These are phyloP conservation scores for Calonectria hawksworthii DNA, from an alignment of 2,329 filamentous ascomycete genomes.

Conservation along the genomic window DNA sequence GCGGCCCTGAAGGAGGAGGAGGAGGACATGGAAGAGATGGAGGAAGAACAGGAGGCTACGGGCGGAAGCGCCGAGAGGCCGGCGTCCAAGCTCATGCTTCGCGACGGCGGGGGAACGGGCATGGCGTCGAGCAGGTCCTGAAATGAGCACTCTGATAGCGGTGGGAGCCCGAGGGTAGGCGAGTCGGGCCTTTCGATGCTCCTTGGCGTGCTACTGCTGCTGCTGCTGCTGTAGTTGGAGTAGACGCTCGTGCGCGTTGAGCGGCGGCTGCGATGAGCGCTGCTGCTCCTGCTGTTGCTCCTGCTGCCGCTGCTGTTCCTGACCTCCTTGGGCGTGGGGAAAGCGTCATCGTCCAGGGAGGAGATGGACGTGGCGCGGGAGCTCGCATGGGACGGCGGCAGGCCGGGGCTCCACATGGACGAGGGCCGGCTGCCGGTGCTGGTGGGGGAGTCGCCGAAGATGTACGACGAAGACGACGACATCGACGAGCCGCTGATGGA, in stretches of 20 bases:
- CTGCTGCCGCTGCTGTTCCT: not conserved
- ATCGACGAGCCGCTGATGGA: constrained; percentile 20
- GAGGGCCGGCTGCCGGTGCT: constrained; percentile 57
- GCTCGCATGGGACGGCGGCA: constrained; percentile 27
- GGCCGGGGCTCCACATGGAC: constrained; percentile 32
- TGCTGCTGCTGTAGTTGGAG: constrained; percentile 34
- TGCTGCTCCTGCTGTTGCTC: not conserved
- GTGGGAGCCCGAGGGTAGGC: constrained; percentile 67
- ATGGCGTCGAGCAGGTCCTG: constrained; percentile 39
- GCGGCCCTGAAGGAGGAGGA: too few relatives aligned
- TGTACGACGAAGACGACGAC: constrained; percentile 14
- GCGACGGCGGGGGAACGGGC: constrained; percentile 15
- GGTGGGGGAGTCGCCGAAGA: constrained; percentile 54
- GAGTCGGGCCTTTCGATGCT: constrained; percentile 71
- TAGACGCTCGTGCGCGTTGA: constrained; percentile 36
- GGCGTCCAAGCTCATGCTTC: not conserved
- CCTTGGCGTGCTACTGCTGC: constrained; percentile 48
- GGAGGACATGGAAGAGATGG: not conserved
- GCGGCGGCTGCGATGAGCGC: not conserved
- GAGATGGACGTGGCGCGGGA: constrained; percentile 53
- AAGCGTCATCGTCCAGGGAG: constrained; percentile 53
- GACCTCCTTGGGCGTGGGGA: constrained; percentile 38
- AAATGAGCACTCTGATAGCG: constrained; percentile 31
- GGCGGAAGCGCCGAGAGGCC: constrained; percentile 33
- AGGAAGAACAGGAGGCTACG: not conserved